Conservation (phyloP, 257 asterid genomes). For the Marsdenia floribunda region DNA sequence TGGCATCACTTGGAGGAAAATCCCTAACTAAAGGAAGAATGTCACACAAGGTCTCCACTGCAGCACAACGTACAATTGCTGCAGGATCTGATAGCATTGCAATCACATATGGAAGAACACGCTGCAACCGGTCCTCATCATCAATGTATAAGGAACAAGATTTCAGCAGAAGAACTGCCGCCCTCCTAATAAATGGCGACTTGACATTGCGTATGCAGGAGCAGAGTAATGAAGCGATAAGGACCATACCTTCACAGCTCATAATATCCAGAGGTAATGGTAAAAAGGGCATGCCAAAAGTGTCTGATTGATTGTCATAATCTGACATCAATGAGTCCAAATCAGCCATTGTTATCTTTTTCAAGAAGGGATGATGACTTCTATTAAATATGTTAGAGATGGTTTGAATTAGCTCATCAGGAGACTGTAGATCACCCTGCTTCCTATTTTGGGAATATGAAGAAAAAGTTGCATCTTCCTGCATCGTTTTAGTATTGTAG, state of each 20-base stretch:
- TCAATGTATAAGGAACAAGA: slow-evolving; percentile 90
- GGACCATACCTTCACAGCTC: slow-evolving; percentile 99
- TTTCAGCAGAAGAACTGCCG: slow-evolving; percentile 83
- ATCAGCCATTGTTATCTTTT: slow-evolving; percentile 64
- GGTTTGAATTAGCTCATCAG: slow-evolving; percentile 69
- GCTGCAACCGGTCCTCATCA: slow-evolving; percentile 93
- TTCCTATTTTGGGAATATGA: slow-evolving; percentile 39
- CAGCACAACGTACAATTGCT: slow-evolving; percentile 98
- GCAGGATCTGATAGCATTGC: slow-evolving; percentile 95
- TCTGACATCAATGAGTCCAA: slow-evolving; percentile 61
- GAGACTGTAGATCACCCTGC: slow-evolving; percentile 51
- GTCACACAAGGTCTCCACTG: slow-evolving; percentile 90
- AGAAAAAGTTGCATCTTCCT: slow-evolving; percentile 37
- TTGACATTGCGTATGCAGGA: slow-evolving; percentile 94
- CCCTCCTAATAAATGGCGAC: slow-evolving; percentile 89
- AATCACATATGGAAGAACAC: slow-evolving; percentile 93
- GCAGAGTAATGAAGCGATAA: slow-evolving; percentile 93
- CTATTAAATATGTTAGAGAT: slow-evolving; percentile 68
- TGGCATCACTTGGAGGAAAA: slow-evolving; percentile 99
- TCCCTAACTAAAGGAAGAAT: slow-evolving; percentile 94
- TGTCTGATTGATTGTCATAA: slow-evolving; percentile 82
- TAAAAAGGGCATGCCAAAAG: slow-evolving; percentile 87
- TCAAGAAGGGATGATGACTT: slow-evolving; percentile 78
- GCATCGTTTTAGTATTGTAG: slow-evolving; percentile 37
- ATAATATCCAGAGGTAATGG: slow-evolving; percentile 78